These are phyloP conservation scores for Trichothecium sympodiale DNA, from an alignment of 2,329 filamentous ascomycete genomes.

Conservation along the genomic window DNA sequence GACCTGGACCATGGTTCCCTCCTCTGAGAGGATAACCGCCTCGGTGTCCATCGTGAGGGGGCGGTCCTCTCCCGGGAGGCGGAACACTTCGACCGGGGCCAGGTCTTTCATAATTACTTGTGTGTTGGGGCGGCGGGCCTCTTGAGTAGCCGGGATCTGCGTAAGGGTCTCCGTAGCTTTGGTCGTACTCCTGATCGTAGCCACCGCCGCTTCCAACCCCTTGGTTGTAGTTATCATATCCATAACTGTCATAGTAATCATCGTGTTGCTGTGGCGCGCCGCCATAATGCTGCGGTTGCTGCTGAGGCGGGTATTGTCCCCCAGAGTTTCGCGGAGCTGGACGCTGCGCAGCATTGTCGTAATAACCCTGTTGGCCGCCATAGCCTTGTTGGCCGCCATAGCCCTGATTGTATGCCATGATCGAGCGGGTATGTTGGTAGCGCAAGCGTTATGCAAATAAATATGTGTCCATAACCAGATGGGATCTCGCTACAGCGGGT, in stretches of 20 bases:
- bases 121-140: slow-evolving; percentile 31
- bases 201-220: slow-evolving; percentile 21
- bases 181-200: slow-evolving; percentile 24
- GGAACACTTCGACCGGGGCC: slow-evolving; percentile 29
- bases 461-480: background rate
- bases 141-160: slow-evolving; percentile 34
- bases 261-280: slow-evolving; percentile 29
- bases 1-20: slow-evolving; percentile 11
- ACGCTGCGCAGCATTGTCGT: slow-evolving; percentile 33
- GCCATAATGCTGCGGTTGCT: slow-evolving; percentile 22
- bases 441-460: background rate
- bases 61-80: slow-evolving; percentile 18
- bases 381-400: slow-evolving; percentile 24
- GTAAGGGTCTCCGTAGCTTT: slow-evolving; percentile 29
- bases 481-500: too few relatives aligned
- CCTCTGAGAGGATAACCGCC: slow-evolving; percentile 13
- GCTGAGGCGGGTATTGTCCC: slow-evolving; percentile 14
- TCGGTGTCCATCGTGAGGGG: slow-evolving; percentile 10
- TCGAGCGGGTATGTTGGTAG: background rate
- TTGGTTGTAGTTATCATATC: slow-evolving; percentile 25
- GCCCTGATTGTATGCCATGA: slow-evolving; percentile 41
- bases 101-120: slow-evolving; percentile 2
- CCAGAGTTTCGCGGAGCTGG: slow-evolving; percentile 22
- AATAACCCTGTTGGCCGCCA: too few relatives aligned
- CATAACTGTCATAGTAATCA: slow-evolving; percentile 33